phyloP scores from a whole-genome alignment of 1,284 basidiomycete species.

The Singerocomus rubriflavus region DNA sequence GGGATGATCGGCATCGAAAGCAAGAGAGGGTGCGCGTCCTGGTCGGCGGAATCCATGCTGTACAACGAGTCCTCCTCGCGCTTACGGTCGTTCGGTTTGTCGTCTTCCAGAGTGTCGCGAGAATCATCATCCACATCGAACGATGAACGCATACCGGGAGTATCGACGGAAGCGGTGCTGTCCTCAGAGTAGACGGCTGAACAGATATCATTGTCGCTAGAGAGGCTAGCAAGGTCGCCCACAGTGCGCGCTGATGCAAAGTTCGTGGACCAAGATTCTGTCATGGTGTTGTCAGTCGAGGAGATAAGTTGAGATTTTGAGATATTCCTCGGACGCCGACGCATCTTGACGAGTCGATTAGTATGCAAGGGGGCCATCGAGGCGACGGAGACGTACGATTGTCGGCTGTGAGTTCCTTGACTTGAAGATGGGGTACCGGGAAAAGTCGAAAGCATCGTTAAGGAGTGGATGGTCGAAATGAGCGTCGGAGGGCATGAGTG shows the following conservation, averaged over 20 bases:
- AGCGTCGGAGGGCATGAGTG: constrained; percentile 17
- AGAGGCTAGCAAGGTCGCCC: constrained; percentile 13
- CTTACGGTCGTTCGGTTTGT: background rate
- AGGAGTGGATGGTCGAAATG: constrained; percentile 22
- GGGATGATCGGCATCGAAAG: constrained; percentile 32
- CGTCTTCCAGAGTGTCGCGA: background rate
- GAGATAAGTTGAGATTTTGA: constrained; percentile 24
- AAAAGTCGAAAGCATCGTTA: constrained; percentile 22
- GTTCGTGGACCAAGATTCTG: constrained; percentile 19
- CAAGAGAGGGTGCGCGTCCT: constrained; percentile 22
- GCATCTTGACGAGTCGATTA: background rate
- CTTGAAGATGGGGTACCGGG: constrained; percentile 17
- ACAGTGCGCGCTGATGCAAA: constrained; percentile 12
- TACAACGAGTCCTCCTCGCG: constrained; percentile 25
- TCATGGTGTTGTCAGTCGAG: constrained; percentile 15
- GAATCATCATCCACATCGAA: background rate
- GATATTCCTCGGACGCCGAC: constrained; percentile 18
- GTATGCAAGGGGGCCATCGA: background rate
- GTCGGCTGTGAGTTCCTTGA: background rate
- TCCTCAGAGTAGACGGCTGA: background rate
- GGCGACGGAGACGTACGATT: constrained; percentile 9
- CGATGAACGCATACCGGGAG: background rate
- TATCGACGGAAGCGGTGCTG: background rate
- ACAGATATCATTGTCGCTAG: background rate
- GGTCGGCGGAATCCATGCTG: constrained; percentile 27